phyloP scores from a whole-genome alignment of 768 basidiomycete genomes.

The Boletus rubroflammeus region DNA sequence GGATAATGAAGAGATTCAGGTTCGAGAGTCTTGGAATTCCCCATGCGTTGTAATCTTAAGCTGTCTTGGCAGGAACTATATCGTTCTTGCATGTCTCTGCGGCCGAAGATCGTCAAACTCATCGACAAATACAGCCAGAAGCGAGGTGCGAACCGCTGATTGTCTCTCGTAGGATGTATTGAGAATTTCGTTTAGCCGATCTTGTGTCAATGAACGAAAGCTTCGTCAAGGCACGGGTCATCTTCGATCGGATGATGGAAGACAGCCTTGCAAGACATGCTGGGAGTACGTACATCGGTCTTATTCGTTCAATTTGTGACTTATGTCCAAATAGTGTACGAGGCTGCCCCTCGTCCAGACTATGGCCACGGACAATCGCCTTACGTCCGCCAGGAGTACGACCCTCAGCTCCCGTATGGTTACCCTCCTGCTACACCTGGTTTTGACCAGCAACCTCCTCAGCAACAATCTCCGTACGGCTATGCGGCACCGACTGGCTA shows the following conservation, averaged over 20 bases:
- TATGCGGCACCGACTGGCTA: conserved; percentile 23
- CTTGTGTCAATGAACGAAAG: conserved; percentile 93
- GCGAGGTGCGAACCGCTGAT: conserved; percentile 43
- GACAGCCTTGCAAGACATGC: conserved; percentile 77
- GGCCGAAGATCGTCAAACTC: conserved; percentile 93
- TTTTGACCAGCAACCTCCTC: conserved; percentile 44
- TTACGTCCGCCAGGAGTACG: conserved; percentile 33
- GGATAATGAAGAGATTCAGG: conserved; percentile 88
- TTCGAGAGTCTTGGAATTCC: conserved; percentile 29
- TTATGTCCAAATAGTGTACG: conserved; percentile 46
- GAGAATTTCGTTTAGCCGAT: conserved; percentile 56
- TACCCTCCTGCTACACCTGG: conserved; percentile 36
- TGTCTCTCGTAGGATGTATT: background rate
- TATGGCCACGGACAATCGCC: conserved; percentile 24
- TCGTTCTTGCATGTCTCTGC: conserved; percentile 79
- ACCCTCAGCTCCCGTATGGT: conserved; percentile 43
- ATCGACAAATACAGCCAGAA: conserved; percentile 98
- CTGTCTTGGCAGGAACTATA: conserved; percentile 69
- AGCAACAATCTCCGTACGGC: conserved; percentile 28
- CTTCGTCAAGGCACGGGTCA: conserved; percentile 81
- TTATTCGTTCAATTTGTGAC: background rate
- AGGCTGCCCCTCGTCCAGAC: conserved; percentile 32
- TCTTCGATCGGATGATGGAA: conserved; percentile 94
- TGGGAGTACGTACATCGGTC: conserved; percentile 42
- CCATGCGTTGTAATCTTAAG: conserved; percentile 6